A percentile compares a stretch with the other conserved stretches of the same genome.
These are phyloP conservation scores for Baudoinia panamericana DNA, from an alignment of 495 filamentous ascomycete species.

Conservation along the genomic window DNA sequence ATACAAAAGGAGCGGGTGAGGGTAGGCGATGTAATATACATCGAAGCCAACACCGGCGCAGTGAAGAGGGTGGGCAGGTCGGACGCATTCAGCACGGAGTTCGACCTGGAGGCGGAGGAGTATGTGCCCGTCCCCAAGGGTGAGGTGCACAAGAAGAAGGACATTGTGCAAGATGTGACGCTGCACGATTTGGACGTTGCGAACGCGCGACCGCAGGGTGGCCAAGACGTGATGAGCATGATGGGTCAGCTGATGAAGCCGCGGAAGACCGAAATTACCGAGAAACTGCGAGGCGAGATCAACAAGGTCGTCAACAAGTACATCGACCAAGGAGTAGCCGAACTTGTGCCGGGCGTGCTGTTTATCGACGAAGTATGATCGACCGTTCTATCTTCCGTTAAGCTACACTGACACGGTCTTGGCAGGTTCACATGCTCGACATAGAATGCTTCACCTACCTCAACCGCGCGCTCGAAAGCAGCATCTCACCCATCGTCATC, in stretches of 20 bases:
- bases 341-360: constrained; percentile 89
- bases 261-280: constrained; percentile 96
- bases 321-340: constrained; percentile 95
- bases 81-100: constrained; percentile 94
- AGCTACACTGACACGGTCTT: too few relatives aligned
- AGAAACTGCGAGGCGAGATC: constrained; percentile 88
- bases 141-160: constrained; percentile 99
- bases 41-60: constrained; percentile 93
- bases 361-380: constrained; percentile 89
- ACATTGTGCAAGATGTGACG: constrained; percentile 98
- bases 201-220: constrained; percentile 85
- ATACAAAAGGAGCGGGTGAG: constrained; percentile 96
- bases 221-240: constrained; percentile 99
- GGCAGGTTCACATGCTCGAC: constrained; percentile 95
- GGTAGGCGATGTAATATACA: constrained; percentile 94
- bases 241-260: constrained; percentile 99
- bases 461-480: constrained; percentile 85
- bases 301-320: constrained; percentile 98
- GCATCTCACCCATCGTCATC: constrained; percentile 90
- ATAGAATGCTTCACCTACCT: constrained; percentile 98
- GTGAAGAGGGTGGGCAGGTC: constrained; percentile 92
- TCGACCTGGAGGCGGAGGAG: constrained; percentile 95
- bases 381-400: constrained; percentile 3
- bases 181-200: constrained; percentile 93
- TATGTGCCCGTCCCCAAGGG: constrained; percentile 98